Percentiles rank a stretch among this genome's conserved stretches.
phyloP scores from a whole-genome alignment of 306 rosid species.

The Dalbergia cultrata region DNA sequence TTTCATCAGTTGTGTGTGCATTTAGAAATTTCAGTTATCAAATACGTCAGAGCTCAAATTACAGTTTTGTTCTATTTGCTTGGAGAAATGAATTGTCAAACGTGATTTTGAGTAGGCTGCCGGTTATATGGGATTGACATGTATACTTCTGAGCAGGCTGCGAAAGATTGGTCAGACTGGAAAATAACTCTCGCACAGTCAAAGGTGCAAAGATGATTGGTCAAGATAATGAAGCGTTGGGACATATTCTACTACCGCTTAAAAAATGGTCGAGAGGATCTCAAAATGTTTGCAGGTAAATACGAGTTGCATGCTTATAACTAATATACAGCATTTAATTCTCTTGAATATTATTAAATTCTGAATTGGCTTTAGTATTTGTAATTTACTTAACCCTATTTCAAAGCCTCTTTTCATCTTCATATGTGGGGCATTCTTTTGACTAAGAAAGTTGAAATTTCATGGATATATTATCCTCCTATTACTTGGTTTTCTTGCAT shows the following conservation, averaged over 20 bases:
- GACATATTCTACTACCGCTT: constrained; percentile 71
- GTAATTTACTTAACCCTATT: constrained; percentile 1
- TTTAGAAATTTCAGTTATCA: constrained; percentile 15
- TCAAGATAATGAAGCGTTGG: constrained; percentile 81
- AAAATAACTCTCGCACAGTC: constrained; percentile 82
- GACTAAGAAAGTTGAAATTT: constrained; percentile 10
- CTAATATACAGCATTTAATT: constrained; percentile 20
- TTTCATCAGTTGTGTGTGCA: constrained; percentile 10
- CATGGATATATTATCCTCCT: constrained; percentile 2
- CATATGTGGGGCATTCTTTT: constrained; percentile 16
- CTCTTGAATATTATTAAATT: constrained; percentile 28
- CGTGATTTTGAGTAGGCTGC: constrained; percentile 62
- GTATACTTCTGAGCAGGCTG: constrained; percentile 60
- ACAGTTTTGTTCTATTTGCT: constrained; percentile 26
- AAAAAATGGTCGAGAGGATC: constrained; percentile 79
- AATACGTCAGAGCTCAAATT: constrained; percentile 13
- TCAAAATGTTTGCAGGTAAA: constrained; percentile 66
- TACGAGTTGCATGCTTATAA: constrained; percentile 27
- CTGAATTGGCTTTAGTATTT: constrained; percentile 13
- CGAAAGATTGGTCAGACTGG: constrained; percentile 73
- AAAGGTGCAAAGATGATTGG: constrained; percentile 83
- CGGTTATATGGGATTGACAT: constrained; percentile 27
- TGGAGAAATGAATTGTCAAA: constrained; percentile 16
- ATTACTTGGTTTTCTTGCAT: constrained; percentile 24
- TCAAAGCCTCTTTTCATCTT: constrained; percentile 26